A percentile compares a stretch with the other conserved stretches of the same genome.
Conservation (phyloP, 192 early-diverging fungal genomes). For the Coemansia sp. region DNA sequence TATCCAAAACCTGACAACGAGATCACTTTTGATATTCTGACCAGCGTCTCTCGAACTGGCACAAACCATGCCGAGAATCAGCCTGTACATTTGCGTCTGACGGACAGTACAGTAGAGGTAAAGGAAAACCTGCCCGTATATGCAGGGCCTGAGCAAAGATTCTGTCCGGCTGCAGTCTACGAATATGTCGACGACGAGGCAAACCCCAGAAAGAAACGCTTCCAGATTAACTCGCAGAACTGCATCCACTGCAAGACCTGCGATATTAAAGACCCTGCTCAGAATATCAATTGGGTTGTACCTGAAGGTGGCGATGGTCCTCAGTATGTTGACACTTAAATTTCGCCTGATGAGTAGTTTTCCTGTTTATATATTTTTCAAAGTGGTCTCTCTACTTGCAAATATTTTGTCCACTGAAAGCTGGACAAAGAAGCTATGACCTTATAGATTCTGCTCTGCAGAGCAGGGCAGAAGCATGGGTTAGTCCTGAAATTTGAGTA, state of each 20-base stretch:
- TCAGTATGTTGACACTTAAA: constrained; percentile 67
- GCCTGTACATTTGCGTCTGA: constrained; percentile 85
- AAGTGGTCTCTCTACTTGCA: neutral
- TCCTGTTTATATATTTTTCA: neutral
- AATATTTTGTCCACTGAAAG: neutral
- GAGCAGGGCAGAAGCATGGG: no score
- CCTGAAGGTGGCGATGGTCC: constrained; percentile 89
- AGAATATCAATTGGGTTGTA: constrained; percentile 99
- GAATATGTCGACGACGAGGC: constrained; percentile 94
- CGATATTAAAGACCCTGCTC: constrained; percentile 98
- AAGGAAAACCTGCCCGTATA: constrained; percentile 80
- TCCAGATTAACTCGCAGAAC: constrained; percentile 97
- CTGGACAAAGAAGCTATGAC: neutral
- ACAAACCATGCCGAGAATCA: constrained; percentile 95
- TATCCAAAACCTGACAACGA: constrained; percentile 98
- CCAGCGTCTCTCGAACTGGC: constrained; percentile 86
- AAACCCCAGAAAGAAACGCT: constrained; percentile 83
- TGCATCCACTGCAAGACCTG: constrained; percentile 99
- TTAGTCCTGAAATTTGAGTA: no score
- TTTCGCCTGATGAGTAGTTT: neutral
- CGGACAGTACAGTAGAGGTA: constrained; percentile 74
- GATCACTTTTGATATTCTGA: constrained; percentile 93
- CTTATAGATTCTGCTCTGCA: no score
- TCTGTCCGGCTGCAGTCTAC: constrained; percentile 98
- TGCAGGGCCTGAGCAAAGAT: constrained; percentile 92